Percentiles rank a stretch among this genome's conserved stretches.
Conservation (phyloP, 257 asterid genomes). For the Anisodus tanguticus region DNA sequence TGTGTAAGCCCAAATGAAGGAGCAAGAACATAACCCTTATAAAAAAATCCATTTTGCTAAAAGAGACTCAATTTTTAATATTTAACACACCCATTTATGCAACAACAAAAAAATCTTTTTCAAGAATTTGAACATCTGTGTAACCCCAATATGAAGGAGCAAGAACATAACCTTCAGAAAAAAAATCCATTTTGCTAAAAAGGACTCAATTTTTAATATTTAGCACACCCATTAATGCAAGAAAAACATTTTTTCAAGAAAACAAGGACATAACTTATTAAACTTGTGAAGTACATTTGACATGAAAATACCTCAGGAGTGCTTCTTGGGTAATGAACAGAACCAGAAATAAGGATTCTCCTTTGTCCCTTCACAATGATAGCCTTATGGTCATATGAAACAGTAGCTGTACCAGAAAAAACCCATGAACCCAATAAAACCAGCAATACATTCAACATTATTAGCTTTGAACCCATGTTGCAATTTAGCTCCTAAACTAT, state of each 20-base stretch:
- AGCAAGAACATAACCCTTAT: neutral
- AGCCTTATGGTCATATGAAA: conserved; percentile 76
- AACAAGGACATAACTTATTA: neutral
- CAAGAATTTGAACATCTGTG: neutral
- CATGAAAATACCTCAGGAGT: conserved; percentile 77
- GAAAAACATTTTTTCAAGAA: too few species aligned
- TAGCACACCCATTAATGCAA: neutral
- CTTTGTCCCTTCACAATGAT: conserved; percentile 76
- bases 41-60: neutral
- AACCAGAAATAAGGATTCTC: conserved; percentile 82
- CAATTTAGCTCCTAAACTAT: neutral
- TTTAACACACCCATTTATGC: neutral
- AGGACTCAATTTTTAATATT: neutral
- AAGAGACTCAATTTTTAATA: neutral
- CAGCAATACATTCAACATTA: conserved; percentile 40
- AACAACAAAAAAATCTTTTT: neutral
- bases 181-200: neutral
- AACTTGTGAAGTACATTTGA: conserved; percentile 31
- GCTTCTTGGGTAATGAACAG: conserved; percentile 94
- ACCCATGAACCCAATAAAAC: conserved; percentile 40
- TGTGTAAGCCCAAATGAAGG: neutral
- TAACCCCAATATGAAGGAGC: too few species aligned
- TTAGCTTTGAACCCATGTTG: conserved; percentile 31
- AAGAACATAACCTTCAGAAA: neutral
- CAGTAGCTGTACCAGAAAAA: conserved; percentile 47